phyloP scores from a whole-genome alignment of 1,139 yeast species.

The Yamadazyma taylorii region DNA sequence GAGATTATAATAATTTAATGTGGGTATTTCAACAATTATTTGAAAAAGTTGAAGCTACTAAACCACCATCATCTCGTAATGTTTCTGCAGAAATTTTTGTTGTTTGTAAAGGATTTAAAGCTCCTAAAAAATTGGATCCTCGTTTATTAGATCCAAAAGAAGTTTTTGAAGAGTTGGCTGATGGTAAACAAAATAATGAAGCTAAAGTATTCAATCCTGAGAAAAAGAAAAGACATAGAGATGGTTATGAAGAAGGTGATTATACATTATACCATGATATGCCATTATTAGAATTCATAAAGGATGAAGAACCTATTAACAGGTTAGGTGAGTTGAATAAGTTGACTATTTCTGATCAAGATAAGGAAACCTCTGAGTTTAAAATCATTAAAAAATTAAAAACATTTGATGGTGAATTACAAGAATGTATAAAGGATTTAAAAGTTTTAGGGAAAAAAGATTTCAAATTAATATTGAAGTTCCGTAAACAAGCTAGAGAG shows the following conservation, averaged over 20 bases:
- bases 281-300: slow-evolving; percentile 77
- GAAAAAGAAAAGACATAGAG: slow-evolving; percentile 84
- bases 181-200: slow-evolving; percentile 78
- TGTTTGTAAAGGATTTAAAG: slow-evolving; percentile 92
- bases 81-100: slow-evolving; percentile 99
- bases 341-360: slow-evolving; percentile 51
- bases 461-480: slow-evolving; percentile 76
- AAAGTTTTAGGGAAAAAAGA: slow-evolving; percentile 94
- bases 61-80: slow-evolving; percentile 98
- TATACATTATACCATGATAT: slow-evolving; percentile 71
- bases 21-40: slow-evolving; percentile 97
- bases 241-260: slow-evolving; percentile 97
- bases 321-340: slow-evolving; percentile 71
- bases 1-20: slow-evolving; percentile 93
- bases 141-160: slow-evolving; percentile 86
- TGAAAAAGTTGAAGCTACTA: slow-evolving; percentile 96
- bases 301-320: slow-evolving; percentile 79
- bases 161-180: slow-evolving; percentile 89
- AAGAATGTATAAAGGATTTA: slow-evolving; percentile 84
- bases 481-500: slow-evolving; percentile 87
- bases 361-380: slow-evolving; percentile 57
- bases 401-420: slow-evolving; percentile 72
- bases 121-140: slow-evolving; percentile 94
- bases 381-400: slow-evolving; percentile 67
- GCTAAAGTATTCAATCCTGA: slow-evolving; percentile 94